Evolutionary conservation across 495 filamentous ascomycete species (phyloP), one percentile per base, ranked within the genome.

Genomic region (Daldinia concentrica): DNA sequence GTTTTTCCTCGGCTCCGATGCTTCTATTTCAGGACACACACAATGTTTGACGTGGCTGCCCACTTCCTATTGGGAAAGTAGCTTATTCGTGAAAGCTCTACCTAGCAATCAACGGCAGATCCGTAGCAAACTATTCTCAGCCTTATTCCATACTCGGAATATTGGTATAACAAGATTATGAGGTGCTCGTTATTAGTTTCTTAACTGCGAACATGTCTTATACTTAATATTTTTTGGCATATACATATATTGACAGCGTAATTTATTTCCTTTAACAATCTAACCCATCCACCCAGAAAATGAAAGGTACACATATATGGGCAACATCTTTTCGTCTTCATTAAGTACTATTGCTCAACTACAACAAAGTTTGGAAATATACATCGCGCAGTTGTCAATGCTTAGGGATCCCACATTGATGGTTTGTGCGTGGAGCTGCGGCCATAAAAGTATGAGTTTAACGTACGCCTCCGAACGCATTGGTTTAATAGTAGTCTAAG

Each of bases 1-100:
- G 51, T 30, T 27, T 6, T 17, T 14, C 4, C 27, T 54, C 29
- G 29, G 26, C 6, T 54, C 24, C 29, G 51, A 30, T 9, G 26
- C 51, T 54, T 27, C 51, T 54, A 54, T 54, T 54, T 54, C 29
- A 54, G 24, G 29, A 29, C 27, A 54, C 24, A 29, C 27, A 54
- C 24, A 54, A 29, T 54, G 12, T 30, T 30, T 54, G 51, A 54
- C 51, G 51, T 54, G 51, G 12, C 29, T 30, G 15, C 26, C 11
- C n/a, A 19, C 51, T 30, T 30, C 24, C n/a, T 30, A 54, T 30
- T 54, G 51, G 51, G n/a, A 54, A 17, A 15, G 5, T n/a, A 54
- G 15, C 12, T 17, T 30, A 54, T 29, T 29, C n/a, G 12, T 6
- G 9, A 29, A n/a, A 15, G 26, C 6, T n/a, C 5, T 30, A 8